phyloP scores from a whole-genome alignment of 2,329 filamentous ascomycete species.

The Karstenula rhodostoma region DNA sequence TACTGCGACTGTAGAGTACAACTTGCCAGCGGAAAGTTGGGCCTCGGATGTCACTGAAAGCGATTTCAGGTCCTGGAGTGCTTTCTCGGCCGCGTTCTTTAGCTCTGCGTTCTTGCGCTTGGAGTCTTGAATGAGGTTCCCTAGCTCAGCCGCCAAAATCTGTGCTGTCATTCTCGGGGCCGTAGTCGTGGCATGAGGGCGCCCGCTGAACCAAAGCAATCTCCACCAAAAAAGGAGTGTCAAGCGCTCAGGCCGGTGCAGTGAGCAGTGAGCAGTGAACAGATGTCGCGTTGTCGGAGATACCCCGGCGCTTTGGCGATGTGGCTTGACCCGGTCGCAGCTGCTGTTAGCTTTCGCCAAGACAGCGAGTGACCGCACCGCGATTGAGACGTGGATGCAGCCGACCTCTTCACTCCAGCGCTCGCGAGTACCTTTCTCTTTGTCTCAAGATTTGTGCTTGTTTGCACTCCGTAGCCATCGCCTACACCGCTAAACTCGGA shows the following conservation, averaged over 20 bases:
- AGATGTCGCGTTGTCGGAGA: conserved; percentile 10
- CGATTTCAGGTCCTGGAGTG: conserved; percentile 84
- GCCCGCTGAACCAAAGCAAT: conserved; percentile 20
- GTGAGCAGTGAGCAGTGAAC: conserved; percentile 16
- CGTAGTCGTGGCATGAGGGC: conserved; percentile 32
- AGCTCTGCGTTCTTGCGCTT: conserved; percentile 94
- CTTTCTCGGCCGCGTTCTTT: conserved; percentile 90
- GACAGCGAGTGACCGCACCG: conserved; percentile 6
- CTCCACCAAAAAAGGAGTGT: conserved; percentile 5
- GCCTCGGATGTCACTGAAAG: conserved; percentile 78
- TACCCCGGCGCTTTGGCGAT: conserved; percentile 4
- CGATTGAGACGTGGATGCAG: conserved; percentile 1
- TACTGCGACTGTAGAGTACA: conserved; percentile 8
- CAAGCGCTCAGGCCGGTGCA: conserved; percentile 12
- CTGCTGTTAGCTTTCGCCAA: conserved; percentile 9
- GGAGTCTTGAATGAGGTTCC: conserved; percentile 92
- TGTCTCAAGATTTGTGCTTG: neutral
- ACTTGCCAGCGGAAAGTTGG: conserved; percentile 73
- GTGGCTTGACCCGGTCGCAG: conserved; percentile 7
- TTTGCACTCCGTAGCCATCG: neutral
- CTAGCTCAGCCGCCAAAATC: conserved; percentile 85
- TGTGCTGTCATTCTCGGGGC: conserved; percentile 80
- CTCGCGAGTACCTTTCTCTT: neutral
- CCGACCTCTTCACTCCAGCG: neutral
- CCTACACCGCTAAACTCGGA: neutral